phyloP scores from a whole-genome alignment of 2,329 filamentous ascomycete genomes.

The Cordyceps pruinosa region DNA sequence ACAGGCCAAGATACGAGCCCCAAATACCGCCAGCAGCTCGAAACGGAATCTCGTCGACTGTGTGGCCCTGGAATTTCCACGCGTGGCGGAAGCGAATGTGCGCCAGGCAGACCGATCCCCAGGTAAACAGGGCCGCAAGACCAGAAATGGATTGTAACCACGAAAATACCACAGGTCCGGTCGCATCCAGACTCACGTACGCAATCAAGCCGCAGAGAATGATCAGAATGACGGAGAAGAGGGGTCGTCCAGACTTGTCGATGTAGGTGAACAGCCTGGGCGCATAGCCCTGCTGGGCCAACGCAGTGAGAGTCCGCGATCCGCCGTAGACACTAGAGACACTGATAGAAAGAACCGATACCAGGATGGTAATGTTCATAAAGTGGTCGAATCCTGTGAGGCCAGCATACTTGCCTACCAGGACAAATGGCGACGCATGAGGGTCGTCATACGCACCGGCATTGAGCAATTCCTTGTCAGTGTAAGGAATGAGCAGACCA shows the following conservation, averaged over 20 bases:
- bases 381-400: conserved; percentile 42
- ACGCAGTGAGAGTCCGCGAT: conserved; percentile 48
- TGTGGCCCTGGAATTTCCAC: conserved; percentile 51
- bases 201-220: conserved; percentile 42
- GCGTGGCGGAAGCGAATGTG: conserved; percentile 45
- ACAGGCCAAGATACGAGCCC: conserved; percentile 57
- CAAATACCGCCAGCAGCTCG: conserved; percentile 49
- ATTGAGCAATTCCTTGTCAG: conserved; percentile 17
- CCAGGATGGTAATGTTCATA: conserved; percentile 48
- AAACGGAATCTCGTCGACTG: conserved; percentile 60
- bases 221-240: conserved; percentile 38
- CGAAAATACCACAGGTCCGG: conserved; percentile 48
- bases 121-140: conserved; percentile 57
- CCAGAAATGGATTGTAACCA: conserved; percentile 61
- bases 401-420: conserved; percentile 40
- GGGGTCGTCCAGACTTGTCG: conserved; percentile 45
- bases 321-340: conserved; percentile 49
- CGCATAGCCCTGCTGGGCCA: conserved; percentile 49
- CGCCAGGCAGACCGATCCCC: conserved; percentile 55
- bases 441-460: conserved; percentile 33
- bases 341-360: conserved; percentile 48
- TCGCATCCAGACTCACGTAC: conserved; percentile 38
- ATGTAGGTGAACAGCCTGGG: conserved; percentile 48
- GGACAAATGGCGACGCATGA: conserved; percentile 42
- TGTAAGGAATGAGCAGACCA: conserved; percentile 35